Base-by-base conservation (phyloP, 306 rosid species). In the Cercis canadensis region DNA sequence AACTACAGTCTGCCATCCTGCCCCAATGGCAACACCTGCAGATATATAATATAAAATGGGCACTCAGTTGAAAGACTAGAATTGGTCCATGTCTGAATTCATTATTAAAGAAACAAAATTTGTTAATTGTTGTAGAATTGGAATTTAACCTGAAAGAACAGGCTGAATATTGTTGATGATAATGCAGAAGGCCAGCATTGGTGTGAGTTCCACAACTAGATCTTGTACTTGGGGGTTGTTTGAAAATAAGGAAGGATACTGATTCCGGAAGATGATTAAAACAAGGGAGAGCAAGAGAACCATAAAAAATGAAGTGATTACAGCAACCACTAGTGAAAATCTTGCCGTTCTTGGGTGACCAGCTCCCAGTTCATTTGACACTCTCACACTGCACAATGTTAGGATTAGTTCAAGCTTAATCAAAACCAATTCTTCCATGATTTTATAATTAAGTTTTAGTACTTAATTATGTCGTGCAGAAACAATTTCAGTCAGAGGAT, bases 321-420 rank as follows among this genome's bases (percentile, higher is more conserved):
- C 88, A 0, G 98, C 96, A 24, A 92, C 97, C 32, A 84, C 83
- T 0, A 88, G 51, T 18, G 97, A 87, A 68, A 90, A 92, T 64
- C 67, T 88, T 9, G 97, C 98, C 4, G 93, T 76, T 84, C 97
- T 88, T 43, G 98, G 97, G 50, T 90, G 98, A 24, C 62, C 73
- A 60, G 92, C 98, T 0, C 98, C 98, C n/a, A 92, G 52, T 78
- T 92, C 98, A 61, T 92, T 92, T 6, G 98, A 92, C 17, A 92
- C 92, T 55, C 98, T 81, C 78, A 92, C 98, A 45, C 98, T 92
- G 85, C 81, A 70, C 7, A 16, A 13, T 18, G 54, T 75, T 15
- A 37, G 4, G 12, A 49, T 17, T 2, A 7, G 8, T 41, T 41
- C 6, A 41, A n/a, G n/a, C n/a, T 41, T 6, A 41, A 41, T 41